These are phyloP conservation scores for Candida quercuum DNA, from an alignment of 805 yeast species.

Conservation along the genomic window DNA sequence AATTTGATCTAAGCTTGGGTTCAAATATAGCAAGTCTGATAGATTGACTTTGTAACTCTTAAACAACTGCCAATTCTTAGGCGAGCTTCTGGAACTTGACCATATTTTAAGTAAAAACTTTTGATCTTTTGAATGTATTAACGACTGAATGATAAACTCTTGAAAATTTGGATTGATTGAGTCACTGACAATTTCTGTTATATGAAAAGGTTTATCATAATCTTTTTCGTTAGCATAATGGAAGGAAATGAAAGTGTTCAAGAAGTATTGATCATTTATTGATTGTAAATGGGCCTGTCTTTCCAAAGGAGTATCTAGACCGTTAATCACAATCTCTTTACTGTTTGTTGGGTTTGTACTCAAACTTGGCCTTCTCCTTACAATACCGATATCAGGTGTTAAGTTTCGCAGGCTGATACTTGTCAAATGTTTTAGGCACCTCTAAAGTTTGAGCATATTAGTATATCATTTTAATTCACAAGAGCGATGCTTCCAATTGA, in stretches of 20 bases:
- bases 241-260: conserved; percentile 32
- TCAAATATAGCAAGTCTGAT: conserved; percentile 27
- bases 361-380: no score
- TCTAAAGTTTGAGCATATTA: conserved; percentile 6
- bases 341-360: no score
- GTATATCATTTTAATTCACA: neutral
- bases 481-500: neutral
- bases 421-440: conserved; percentile 18
- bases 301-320: conserved; percentile 10
- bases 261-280: conserved; percentile 23
- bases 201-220: conserved; percentile 24
- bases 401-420: conserved; percentile 17
- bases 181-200: conserved; percentile 28
- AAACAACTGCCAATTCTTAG: conserved; percentile 22
- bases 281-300: conserved; percentile 25
- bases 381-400: conserved; percentile 1
- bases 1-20: conserved; percentile 23
- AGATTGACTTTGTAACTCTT: conserved; percentile 23
- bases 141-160: conserved; percentile 19
- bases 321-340: conserved; percentile 9
- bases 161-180: conserved; percentile 27
- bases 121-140: conserved; percentile 4
- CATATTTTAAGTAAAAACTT: conserved; percentile 18
- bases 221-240: conserved; percentile 22
- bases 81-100: conserved; percentile 7